These are phyloP conservation scores for Xylaria castorea DNA, from an alignment of 495 filamentous ascomycete species.

Conservation along the genomic window DNA sequence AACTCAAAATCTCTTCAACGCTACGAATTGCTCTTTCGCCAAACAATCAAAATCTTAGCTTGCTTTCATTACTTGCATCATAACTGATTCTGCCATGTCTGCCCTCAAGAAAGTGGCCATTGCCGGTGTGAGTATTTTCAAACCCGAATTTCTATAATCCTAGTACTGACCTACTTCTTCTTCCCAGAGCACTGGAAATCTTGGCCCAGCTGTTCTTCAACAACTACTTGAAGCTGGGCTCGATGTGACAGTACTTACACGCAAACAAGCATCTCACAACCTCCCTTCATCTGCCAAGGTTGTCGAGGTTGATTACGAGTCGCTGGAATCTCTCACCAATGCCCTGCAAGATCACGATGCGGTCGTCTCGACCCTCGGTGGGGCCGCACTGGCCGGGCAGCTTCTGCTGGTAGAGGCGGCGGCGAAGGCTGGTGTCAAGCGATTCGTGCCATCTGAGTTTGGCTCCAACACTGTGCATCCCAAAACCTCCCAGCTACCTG, in stretches of 20 bases:
- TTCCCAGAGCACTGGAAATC: slow-evolving; percentile 55
- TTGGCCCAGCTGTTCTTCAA: slow-evolving; percentile 59
- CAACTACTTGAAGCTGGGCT: slow-evolving; percentile 55
- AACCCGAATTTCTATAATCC: background rate
- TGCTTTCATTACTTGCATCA: background rate
- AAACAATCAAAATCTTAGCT: background rate
- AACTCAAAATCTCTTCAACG: background rate
- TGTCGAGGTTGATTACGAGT: slow-evolving; percentile 55
- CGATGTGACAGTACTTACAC: slow-evolving; percentile 60
- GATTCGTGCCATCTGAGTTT: slow-evolving; percentile 65
- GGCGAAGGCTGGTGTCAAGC: slow-evolving; percentile 55
- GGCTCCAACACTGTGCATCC: slow-evolving; percentile 45
- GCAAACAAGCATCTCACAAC: slow-evolving; percentile 43
- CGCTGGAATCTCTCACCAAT: slow-evolving; percentile 49
- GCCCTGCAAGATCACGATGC: slow-evolving; percentile 59
- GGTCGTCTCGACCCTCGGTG: slow-evolving; percentile 52
- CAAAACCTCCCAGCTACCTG: slow-evolving; percentile 37
- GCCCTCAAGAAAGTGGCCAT: slow-evolving; percentile 51
- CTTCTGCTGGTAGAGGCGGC: slow-evolving; percentile 61
- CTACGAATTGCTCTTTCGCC: background rate
- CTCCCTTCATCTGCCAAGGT: slow-evolving; percentile 46
- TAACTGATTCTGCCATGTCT: slow-evolving; percentile 33
- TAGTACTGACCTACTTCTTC: background rate
- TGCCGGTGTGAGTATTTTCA: slow-evolving; percentile 45
- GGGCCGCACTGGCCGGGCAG: slow-evolving; percentile 42